Percentiles rank a stretch among this genome's conserved stretches.
Evolutionary conservation across 176 grass and related monocot species (phyloP).

Genomic region (Bolboschoenus planiculmis): DNA sequence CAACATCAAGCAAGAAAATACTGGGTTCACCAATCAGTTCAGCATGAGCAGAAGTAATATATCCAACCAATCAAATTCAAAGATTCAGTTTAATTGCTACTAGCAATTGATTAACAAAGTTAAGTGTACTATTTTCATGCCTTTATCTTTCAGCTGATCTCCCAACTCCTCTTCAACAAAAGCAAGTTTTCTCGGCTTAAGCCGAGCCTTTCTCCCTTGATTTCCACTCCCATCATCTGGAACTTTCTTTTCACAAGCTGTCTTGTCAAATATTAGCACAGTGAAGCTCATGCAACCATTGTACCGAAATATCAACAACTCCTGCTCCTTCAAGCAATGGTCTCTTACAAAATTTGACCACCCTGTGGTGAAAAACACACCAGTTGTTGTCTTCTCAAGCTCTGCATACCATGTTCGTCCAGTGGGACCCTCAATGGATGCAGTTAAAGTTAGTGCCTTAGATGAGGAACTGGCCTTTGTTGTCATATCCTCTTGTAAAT

Average conservation of each 20-base stretch:
- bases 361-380: conserved; percentile 59
- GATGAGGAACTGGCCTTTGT: conserved; percentile 27
- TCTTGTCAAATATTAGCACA: conserved; percentile 57
- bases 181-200: neutral
- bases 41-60: neutral
- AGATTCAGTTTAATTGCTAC: neutral
- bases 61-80: neutral
- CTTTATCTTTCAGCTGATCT: conserved; percentile 31
- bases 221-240: neutral
- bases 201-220: neutral
- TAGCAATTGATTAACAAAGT: neutral
- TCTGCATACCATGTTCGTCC: conserved; percentile 53
- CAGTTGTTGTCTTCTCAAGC: conserved; percentile 35
- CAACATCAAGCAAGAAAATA: neutral
- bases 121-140: neutral
- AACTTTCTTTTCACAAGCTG: conserved; percentile 57
- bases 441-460: conserved; percentile 29
- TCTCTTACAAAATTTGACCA: conserved; percentile 62
- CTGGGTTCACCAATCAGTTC: neutral
- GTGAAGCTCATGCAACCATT: conserved; percentile 54
- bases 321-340: conserved; percentile 54
- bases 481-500: conserved; percentile 42
- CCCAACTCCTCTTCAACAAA: neutral
- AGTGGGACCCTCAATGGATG: conserved; percentile 57
- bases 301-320: conserved; percentile 71